phyloP scores from a whole-genome alignment of 768 basidiomycete genomes.

The Boletus pseudopeckii region DNA sequence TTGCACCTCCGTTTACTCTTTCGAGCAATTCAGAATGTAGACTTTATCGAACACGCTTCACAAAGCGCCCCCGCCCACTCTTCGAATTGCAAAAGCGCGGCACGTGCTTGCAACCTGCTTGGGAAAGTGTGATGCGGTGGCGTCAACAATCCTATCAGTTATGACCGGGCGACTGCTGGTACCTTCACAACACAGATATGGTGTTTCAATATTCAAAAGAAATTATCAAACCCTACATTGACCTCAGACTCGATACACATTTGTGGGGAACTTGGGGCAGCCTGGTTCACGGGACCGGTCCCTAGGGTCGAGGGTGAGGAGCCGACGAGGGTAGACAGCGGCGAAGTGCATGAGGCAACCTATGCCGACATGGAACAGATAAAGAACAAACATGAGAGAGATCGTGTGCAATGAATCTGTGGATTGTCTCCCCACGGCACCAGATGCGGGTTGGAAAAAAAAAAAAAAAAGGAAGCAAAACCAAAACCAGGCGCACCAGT shows the following conservation, averaged over 20 bases:
- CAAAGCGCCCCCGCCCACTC: not conserved
- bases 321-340: constrained; percentile 4
- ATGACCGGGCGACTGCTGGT: not conserved
- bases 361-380: constrained; percentile 12
- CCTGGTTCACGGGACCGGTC: constrained; percentile 1
- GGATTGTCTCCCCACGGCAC: not conserved
- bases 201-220: not conserved
- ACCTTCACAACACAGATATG: not conserved
- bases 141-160: not conserved
- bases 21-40: not conserved
- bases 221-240: not conserved
- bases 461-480: not conserved
- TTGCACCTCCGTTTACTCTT: constrained; percentile 1
- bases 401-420: constrained; percentile 7
- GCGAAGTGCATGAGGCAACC: not conserved
- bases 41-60: not conserved
- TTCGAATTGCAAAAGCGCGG: not conserved
- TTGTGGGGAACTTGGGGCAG: not conserved
- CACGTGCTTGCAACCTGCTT: constrained; percentile 1
- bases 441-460: not conserved
- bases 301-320: not conserved
- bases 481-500: not conserved
- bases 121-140: not conserved
- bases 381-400: not conserved
- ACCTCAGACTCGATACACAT: not conserved